Evolutionary conservation across 306 rosid genomes (phyloP).

Genomic region (Carpinus fangiana): DNA sequence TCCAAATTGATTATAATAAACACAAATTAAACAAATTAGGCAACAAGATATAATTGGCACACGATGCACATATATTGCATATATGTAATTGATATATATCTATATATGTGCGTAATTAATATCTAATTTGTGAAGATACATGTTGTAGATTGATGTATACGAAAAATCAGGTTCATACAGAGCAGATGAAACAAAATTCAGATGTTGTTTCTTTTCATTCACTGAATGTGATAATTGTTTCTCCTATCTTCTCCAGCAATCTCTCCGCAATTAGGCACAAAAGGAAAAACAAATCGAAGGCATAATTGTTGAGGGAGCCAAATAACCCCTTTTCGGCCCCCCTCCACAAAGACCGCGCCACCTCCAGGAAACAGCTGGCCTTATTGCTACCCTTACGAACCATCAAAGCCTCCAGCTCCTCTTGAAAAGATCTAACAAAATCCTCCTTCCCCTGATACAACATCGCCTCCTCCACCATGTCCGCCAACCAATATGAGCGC

Average conservation of each 20-base stretch:
- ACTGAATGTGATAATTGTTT: not conserved
- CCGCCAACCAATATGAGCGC: no score
- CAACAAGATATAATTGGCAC: not conserved
- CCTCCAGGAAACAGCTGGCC: no score
- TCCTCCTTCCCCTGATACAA: no score
- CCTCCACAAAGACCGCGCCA: not conserved
- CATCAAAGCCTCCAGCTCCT: no score
- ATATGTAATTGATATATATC: not conserved
- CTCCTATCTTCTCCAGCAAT: not conserved
- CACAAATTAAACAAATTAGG: not conserved
- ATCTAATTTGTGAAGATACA: not conserved
- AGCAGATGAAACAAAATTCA: not conserved
- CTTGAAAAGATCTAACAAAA: no score
- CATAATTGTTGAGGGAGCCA: no score
- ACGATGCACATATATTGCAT: not conserved
- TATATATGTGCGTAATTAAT: no score
- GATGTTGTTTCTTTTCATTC: not conserved
- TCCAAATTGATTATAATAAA: not conserved
- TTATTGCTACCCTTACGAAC: no score
- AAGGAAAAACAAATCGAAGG: not conserved
- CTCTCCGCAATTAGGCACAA: not conserved
- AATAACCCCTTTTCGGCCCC: no score
- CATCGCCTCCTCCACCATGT: no score
- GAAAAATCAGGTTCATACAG: not conserved
- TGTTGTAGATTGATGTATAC: not conserved